phyloP scores from a whole-genome alignment of 176 grass and related monocot genomes.

The maize (Zea mays) region DNA sequence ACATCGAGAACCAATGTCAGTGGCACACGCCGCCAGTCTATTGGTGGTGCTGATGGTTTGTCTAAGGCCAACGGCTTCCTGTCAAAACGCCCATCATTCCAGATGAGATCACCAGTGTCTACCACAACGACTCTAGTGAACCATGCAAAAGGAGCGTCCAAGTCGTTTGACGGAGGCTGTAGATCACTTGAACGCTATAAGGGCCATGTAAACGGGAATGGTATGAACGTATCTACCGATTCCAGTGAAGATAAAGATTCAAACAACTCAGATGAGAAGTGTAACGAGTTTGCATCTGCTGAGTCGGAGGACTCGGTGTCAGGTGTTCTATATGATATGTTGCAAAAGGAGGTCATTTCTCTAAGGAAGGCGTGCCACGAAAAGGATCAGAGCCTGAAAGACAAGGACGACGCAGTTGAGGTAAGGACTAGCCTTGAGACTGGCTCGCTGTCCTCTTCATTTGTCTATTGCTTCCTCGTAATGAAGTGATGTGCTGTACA shows the following conservation, averaged over 20 bases:
- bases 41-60: slow-evolving; percentile 64
- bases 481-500: slow-evolving; percentile 38
- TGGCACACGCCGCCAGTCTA: slow-evolving; percentile 52
- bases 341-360: slow-evolving; percentile 88
- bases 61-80: slow-evolving; percentile 79
- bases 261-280: slow-evolving; percentile 61
- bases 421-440: slow-evolving; percentile 27
- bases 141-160: slow-evolving; percentile 92
- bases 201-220: slow-evolving; percentile 58
- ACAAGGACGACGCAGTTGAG: slow-evolving; percentile 96
- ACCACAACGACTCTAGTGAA: slow-evolving; percentile 74
- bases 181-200: slow-evolving; percentile 58
- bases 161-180: slow-evolving; percentile 87
- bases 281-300: slow-evolving; percentile 40
- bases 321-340: slow-evolving; percentile 83
- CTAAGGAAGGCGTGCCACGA: slow-evolving; percentile 83
- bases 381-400: slow-evolving; percentile 90
- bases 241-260: slow-evolving; percentile 60
- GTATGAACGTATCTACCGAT: slow-evolving; percentile 65
- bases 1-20: slow-evolving; percentile 49
- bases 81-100: slow-evolving; percentile 75
- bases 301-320: slow-evolving; percentile 73
- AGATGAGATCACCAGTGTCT: slow-evolving; percentile 73
- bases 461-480: neutral
- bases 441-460: slow-evolving; percentile 6